Conservation (phyloP, 257 asterid species). For the Fraxinus americana region DNA sequence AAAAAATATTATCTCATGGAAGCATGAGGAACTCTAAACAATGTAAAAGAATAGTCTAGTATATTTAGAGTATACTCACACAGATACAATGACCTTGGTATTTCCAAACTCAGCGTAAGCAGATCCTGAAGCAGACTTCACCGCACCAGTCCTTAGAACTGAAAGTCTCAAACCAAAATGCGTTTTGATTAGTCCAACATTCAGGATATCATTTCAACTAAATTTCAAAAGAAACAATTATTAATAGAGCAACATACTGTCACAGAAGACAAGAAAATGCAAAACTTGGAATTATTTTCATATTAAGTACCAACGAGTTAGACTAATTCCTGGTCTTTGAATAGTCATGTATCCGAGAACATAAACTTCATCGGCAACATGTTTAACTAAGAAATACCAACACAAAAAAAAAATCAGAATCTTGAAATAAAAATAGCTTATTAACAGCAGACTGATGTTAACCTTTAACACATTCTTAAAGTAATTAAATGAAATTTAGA, state of each 20-base stretch:
- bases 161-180: constrained; percentile 33
- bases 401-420: not conserved
- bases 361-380: not conserved
- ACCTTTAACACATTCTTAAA: not conserved
- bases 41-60: not conserved
- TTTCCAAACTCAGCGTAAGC: constrained; percentile 97
- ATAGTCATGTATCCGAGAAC: not conserved
- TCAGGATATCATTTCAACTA: constrained; percentile 10
- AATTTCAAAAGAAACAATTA: not conserved
- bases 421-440: not conserved
- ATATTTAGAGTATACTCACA: constrained; percentile 53
- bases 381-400: not conserved
- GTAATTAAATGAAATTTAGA: not conserved
- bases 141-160: constrained; percentile 92
- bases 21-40: constrained; percentile 4
- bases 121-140: constrained; percentile 92
- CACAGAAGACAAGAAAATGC: not conserved
- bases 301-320: too few relatives aligned
- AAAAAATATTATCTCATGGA: not conserved
- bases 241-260: not conserved
- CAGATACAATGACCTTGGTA: constrained; percentile 96
- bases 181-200: constrained; percentile 8
- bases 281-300: not conserved
- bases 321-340: not conserved
- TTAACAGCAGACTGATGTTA: not conserved